Evolutionary conservation across 2,329 filamentous ascomycete genomes (phyloP), one percentile per base, ranked within the genome.

Genomic region (Pseudogymnoascus sp.): DNA sequence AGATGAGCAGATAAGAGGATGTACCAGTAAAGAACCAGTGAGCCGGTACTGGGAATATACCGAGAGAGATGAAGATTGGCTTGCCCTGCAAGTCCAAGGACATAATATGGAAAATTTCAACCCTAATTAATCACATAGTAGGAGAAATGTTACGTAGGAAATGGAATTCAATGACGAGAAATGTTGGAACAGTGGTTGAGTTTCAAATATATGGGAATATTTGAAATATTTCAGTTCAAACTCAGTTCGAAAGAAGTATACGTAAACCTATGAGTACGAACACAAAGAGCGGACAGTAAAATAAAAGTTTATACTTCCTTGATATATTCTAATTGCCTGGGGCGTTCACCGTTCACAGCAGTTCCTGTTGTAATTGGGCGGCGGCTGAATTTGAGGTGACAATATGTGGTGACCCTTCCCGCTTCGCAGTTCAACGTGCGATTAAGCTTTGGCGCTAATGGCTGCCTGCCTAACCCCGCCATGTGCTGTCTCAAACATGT

Each of bases 361-460:
- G 25, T 50, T 50, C 25, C n/a, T 18, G 28, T 1, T 20, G n/a
- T 54, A 28, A 54, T 35, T 54, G 5, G 22, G 14, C 4, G 16
- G 16, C n/a, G 7, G 2, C 4, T 54, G 47, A 33, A 14, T 18
- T 18, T 1, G 16, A 18, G 9, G 28, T 54, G 47, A 54, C n/a
- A 20, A 14, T 35, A 30, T 50, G 25, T 35, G 47, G 28, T 20
- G 47, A 54, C 33, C 47, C 11, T 22, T 54, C 28, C 3, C 16
- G 6, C 33, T 54, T 18, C 14, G 28, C 3, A 54, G 25, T 18
- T 30, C n/a, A 54, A 33, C 47, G 47, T 54, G 47, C 1, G 28
- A 54, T 54, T 54, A 54, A 54, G 47, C 47, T 54, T 54, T 35
- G 28, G 30, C 28, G 47, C 47, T 35, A 54, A 54, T 28, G 47